A percentile compares a stretch with the other conserved stretches of the same genome.
Evolutionary conservation across 2,329 filamentous ascomycete genomes (phyloP).

Genomic region (Colletotrichum sansevieriae): DNA sequence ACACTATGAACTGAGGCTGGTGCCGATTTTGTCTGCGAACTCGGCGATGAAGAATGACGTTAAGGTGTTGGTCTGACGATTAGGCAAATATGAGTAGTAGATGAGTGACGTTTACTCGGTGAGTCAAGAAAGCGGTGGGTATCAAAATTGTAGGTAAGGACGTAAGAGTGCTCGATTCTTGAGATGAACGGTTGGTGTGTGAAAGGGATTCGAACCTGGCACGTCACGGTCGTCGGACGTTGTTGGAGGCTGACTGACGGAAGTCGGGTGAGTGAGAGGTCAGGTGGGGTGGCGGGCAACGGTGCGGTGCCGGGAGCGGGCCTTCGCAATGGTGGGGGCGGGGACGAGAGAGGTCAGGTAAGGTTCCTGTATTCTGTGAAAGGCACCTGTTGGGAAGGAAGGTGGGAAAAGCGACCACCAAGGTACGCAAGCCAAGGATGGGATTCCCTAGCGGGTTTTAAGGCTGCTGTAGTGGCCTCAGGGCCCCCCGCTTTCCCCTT

Average conservation of each 20-base stretch:
- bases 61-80: too few relatives aligned
- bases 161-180: neutral
- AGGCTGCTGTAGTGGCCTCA: slow-evolving; percentile 8
- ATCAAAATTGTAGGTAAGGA: neutral
- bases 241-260: neutral
- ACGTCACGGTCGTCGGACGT: neutral
- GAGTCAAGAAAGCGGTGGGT: neutral
- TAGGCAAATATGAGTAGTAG: too few relatives aligned
- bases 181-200: slow-evolving; percentile 14
- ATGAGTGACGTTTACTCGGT: neutral
- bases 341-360: neutral
- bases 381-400: too few relatives aligned
- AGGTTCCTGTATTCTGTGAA: too few relatives aligned
- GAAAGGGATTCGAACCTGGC: neutral
- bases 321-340: neutral
- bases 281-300: slow-evolving; percentile 15
- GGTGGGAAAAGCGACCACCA: too few relatives aligned
- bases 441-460: slow-evolving; percentile 12
- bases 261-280: slow-evolving; percentile 5
- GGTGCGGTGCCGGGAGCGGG: slow-evolving; percentile 3
- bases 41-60: too few relatives aligned
- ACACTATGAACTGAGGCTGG: too few relatives aligned
- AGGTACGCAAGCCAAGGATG: neutral
- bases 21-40: too few relatives aligned
- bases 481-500: neutral